phyloP scores from a whole-genome alignment of 2,329 filamentous ascomycete genomes.

The Dactylellina haptotyla region DNA sequence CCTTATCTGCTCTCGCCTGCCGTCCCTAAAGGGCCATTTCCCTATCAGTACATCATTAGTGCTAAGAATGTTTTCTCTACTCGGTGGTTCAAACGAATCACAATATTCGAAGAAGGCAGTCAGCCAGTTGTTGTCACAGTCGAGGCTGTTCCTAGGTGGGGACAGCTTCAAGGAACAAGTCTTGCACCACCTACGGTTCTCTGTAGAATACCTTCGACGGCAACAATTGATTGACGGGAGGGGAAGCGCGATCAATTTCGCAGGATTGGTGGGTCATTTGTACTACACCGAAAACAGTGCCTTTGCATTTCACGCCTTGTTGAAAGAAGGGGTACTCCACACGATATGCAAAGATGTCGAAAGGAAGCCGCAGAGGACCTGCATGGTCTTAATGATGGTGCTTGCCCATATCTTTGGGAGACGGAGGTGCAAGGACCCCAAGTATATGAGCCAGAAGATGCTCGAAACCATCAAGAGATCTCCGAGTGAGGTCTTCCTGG shows the following conservation, averaged over 20 bases:
- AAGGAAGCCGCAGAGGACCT: conserved; percentile 64
- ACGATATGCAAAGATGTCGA: conserved; percentile 70
- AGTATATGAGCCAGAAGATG: conserved; percentile 62
- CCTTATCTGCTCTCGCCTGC: conserved; percentile 77
- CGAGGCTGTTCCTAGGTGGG: conserved; percentile 76
- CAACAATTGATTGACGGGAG: conserved; percentile 72
- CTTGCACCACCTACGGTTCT: conserved; percentile 80
- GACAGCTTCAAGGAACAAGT: conserved; percentile 74
- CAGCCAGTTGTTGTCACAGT: conserved; percentile 75
- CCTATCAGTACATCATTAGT: conserved; percentile 79
- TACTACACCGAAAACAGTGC: conserved; percentile 80
- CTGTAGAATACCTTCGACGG: conserved; percentile 79
- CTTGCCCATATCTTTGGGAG: conserved; percentile 77
- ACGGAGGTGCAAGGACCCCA: conserved; percentile 46
- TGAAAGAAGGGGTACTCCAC: conserved; percentile 77
- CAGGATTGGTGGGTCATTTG: conserved; percentile 75
- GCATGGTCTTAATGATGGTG: conserved; percentile 73
- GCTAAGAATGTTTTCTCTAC: conserved; percentile 73
- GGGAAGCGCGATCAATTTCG: conserved; percentile 77
- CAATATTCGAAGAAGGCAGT: conserved; percentile 72
- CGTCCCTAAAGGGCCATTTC: conserved; percentile 80
- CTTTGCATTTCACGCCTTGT: conserved; percentile 79
- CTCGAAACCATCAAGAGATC: conserved; percentile 66
- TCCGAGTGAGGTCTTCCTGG: conserved; percentile 74
- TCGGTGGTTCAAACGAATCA: conserved; percentile 73